Evolutionary conservation across 345 rosid genomes (phyloP).

Genomic region (Eucalyptus virginea): DNA sequence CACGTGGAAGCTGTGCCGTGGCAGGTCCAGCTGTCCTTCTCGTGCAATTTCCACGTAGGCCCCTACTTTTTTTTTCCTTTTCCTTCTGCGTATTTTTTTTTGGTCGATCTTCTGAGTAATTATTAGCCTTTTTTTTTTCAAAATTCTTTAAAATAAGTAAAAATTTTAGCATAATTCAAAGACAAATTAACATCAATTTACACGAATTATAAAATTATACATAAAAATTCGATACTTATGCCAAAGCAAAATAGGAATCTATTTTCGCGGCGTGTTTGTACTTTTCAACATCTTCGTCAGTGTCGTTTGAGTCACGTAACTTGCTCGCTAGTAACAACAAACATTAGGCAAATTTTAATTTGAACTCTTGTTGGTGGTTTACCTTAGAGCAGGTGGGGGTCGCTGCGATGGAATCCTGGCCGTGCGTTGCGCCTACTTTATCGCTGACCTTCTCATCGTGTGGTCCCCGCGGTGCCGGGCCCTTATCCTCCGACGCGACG

Average conservation of each 20-base stretch:
- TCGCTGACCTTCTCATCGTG: constrained; percentile 10
- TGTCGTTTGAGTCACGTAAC: not conserved
- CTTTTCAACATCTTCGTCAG: not conserved
- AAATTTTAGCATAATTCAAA: not conserved
- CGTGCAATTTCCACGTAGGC: not conserved
- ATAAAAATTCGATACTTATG: not conserved
- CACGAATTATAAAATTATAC: not conserved
- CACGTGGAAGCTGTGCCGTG: constrained; percentile 18
- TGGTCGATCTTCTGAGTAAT: not conserved
- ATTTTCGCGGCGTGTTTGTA: not conserved
- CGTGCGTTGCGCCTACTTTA: constrained; percentile 18
- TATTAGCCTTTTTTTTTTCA: not conserved
- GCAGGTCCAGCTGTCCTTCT: not conserved
- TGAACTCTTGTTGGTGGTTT: not conserved
- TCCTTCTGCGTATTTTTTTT: not conserved
- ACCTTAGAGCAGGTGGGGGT: constrained; percentile 33
- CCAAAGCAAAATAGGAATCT: not conserved
- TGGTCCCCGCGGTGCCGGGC: not conserved
- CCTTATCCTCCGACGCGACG: constrained; percentile 6
- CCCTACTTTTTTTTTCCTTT: not conserved
- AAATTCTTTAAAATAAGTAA: not conserved
- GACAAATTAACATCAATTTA: not conserved
- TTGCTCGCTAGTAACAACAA: not conserved
- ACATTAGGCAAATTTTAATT: not conserved
- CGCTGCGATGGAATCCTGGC: constrained; percentile 24